Conservation (phyloP, 202 grass and related monocot species). For the Sporobolus alterniflorus region DNA sequence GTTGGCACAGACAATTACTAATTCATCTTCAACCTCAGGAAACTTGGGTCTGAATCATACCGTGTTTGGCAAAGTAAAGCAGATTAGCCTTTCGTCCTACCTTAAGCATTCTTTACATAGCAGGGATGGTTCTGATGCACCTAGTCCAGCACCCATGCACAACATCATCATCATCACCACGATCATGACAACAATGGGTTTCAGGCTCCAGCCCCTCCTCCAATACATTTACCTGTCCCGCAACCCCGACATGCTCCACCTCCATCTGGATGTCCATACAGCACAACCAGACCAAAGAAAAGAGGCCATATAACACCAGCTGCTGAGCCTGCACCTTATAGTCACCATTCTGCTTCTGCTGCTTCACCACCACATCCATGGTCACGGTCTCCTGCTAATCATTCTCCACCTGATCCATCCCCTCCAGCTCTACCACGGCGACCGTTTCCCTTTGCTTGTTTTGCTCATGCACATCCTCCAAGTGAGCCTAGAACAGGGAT, state of each 20-base stretch:
- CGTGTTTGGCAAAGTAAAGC: conserved; percentile 94
- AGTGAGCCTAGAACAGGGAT: conserved; percentile 39
- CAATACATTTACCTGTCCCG: conserved; percentile 21
- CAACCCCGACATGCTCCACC: conserved; percentile 52
- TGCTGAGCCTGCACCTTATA: conserved; percentile 45
- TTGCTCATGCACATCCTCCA: conserved; percentile 74
- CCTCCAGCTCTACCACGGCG: conserved; percentile 39
- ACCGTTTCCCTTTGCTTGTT: conserved; percentile 59
- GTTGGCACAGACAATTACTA: conserved; percentile 84
- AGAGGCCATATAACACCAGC: conserved; percentile 36
- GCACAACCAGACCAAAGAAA: conserved; percentile 50
- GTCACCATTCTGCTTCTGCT: conserved; percentile 35
- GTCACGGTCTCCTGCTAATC: conserved; percentile 26
- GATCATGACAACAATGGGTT: conserved; percentile 40
- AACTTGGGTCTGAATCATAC: conserved; percentile 96
- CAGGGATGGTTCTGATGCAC: conserved; percentile 50
- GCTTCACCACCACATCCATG: conserved; percentile 39
- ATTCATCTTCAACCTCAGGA: conserved; percentile 95
- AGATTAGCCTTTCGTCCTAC: conserved; percentile 94
- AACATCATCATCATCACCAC: conserved; percentile 63
- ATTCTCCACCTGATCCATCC: conserved; percentile 34
- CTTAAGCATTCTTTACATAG: conserved; percentile 82
- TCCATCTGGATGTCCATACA: conserved; percentile 69
- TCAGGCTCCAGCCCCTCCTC: conserved; percentile 37
- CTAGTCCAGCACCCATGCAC: conserved; percentile 71